Evolutionary conservation across 306 rosid genomes (phyloP).

Genomic region (Spatholobus suberectus): DNA sequence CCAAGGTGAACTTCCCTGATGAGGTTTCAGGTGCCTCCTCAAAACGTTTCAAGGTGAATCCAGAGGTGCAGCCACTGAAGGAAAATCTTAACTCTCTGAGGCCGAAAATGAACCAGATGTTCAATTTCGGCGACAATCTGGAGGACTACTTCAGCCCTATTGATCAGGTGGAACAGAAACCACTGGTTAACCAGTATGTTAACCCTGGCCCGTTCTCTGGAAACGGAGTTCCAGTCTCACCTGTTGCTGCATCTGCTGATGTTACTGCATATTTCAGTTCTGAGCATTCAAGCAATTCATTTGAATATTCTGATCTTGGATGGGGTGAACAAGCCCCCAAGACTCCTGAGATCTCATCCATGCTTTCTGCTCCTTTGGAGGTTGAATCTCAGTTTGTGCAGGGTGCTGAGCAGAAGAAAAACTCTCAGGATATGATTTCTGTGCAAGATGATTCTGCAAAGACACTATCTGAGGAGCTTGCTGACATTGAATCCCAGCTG

Average conservation of each 20-base stretch:
- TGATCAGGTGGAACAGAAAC: constrained; percentile 77
- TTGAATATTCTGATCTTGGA: constrained; percentile 74
- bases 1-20: constrained; percentile 93
- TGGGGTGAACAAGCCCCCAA: constrained; percentile 75
- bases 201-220: constrained; percentile 47
- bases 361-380: constrained; percentile 63
- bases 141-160: constrained; percentile 55
- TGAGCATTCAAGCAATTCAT: constrained; percentile 84
- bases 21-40: constrained; percentile 55
- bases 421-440: constrained; percentile 45
- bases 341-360: constrained; percentile 87
- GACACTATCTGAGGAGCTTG: constrained; percentile 80
- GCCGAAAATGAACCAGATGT: constrained; percentile 56
- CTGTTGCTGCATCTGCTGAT: constrained; percentile 47
- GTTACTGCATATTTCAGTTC: constrained; percentile 61
- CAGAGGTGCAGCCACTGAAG: constrained; percentile 48
- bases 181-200: constrained; percentile 57
- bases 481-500: constrained; percentile 74
- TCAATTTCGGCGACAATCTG: constrained; percentile 41
- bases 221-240: constrained; percentile 47
- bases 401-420: constrained; percentile 51
- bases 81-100: constrained; percentile 47
- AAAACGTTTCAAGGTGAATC: constrained; percentile 56
- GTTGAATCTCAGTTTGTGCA: constrained; percentile 58
- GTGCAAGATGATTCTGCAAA: constrained; percentile 47